Evolutionary conservation across 2,329 filamentous ascomycete genomes (phyloP).

Genomic region (Emmonsiellopsis sp.): DNA sequence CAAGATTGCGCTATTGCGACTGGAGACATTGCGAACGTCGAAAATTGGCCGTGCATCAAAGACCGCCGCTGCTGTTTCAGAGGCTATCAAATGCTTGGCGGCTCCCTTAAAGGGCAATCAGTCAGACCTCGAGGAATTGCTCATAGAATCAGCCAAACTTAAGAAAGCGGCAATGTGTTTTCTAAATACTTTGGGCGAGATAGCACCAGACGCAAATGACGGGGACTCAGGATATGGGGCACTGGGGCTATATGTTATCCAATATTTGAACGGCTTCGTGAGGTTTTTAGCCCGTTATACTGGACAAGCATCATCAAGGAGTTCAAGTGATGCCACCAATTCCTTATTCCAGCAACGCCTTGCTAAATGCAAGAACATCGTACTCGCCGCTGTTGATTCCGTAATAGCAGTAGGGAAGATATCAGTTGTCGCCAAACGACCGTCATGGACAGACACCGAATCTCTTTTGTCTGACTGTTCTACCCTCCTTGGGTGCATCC

Average conservation of each 20-base stretch:
- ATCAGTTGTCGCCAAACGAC: conserved; percentile 26
- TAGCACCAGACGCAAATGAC: conserved; percentile 8
- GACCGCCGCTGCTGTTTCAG: conserved; percentile 19
- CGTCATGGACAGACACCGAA: conserved; percentile 29
- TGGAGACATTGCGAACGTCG: conserved; percentile 22
- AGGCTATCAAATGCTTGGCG: conserved; percentile 26
- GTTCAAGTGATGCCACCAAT: conserved; percentile 20
- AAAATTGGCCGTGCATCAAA: conserved; percentile 13
- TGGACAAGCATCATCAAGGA: conserved; percentile 19
- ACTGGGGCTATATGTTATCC: conserved; percentile 19
- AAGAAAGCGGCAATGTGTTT: conserved; percentile 32
- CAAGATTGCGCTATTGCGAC: conserved; percentile 28
- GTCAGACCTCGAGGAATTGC: conserved; percentile 34
- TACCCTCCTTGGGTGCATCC: conserved; percentile 24
- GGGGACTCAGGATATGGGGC: conserved; percentile 9
- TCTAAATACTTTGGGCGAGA: conserved; percentile 13
- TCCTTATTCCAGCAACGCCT: conserved; percentile 24
- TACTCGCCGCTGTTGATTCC: conserved; percentile 33
- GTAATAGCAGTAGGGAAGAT: conserved; percentile 30
- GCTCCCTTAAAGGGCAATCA: conserved; percentile 29
- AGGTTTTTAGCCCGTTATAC: conserved; percentile 33
- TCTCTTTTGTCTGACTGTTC: conserved; percentile 28
- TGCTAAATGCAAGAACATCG: conserved; percentile 24
- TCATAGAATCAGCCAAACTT: conserved; percentile 33
- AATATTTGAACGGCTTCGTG: conserved; percentile 30